Conservation (phyloP, 768 basidiomycete genomes). For the Lyophyllum atratum region DNA sequence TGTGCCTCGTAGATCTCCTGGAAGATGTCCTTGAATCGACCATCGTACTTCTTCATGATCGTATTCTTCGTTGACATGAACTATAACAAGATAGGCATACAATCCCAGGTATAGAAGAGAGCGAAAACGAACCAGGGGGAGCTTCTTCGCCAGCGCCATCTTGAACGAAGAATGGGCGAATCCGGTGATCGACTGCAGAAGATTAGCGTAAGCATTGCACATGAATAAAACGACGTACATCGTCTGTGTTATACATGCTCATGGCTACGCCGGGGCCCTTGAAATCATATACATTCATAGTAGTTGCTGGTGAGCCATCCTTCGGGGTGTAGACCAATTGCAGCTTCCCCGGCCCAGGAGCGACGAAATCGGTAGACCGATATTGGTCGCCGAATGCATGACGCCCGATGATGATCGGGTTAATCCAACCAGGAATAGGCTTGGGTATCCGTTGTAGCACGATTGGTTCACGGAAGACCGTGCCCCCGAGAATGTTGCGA, state of each 20-base stretch:
- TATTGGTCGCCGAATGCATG: slow-evolving; percentile 99
- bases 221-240: slow-evolving; percentile 43
- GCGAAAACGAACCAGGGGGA: slow-evolving; percentile 59
- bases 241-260: slow-evolving; percentile 99
- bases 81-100: slow-evolving; percentile 32
- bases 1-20: slow-evolving; percentile 88
- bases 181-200: slow-evolving; percentile 76
- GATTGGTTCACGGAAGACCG: slow-evolving; percentile 99
- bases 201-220: not conserved
- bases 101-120: not conserved
- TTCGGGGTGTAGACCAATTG: slow-evolving; percentile 88
- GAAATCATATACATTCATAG: slow-evolving; percentile 91
- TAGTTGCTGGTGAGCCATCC: slow-evolving; percentile 67
- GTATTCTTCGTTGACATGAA: slow-evolving; percentile 99
- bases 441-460: slow-evolving; percentile 88
- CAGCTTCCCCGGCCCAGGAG: slow-evolving; percentile 90
- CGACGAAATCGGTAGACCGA: slow-evolving; percentile 90
- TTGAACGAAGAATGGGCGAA: slow-evolving; percentile 99
- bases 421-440: slow-evolving; percentile 94
- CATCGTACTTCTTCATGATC: slow-evolving; percentile 96
- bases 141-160: slow-evolving; percentile 83
- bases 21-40: slow-evolving; percentile 99
- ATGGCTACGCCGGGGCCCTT: slow-evolving; percentile 90
- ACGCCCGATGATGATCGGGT: slow-evolving; percentile 94
- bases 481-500: slow-evolving; percentile 97